Evolutionary conservation across 2,329 filamentous ascomycete species (phyloP).

Genomic region (Ophiostoma sp.): DNA sequence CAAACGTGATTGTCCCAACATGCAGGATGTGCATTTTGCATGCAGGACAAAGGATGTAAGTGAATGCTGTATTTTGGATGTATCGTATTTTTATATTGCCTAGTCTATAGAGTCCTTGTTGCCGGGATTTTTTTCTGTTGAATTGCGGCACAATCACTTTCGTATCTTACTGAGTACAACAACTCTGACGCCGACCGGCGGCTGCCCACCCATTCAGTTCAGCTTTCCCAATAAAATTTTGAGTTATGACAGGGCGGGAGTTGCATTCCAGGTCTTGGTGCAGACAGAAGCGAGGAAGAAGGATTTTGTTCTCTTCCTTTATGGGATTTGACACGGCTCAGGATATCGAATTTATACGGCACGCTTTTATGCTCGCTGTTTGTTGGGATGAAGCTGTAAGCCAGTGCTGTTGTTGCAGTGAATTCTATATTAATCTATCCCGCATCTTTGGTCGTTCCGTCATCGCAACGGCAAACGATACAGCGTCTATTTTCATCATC

Average conservation of each 20-base stretch:
- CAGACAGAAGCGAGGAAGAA: neutral
- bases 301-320: neutral
- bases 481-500: neutral
- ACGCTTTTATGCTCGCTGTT: slow-evolving; percentile 7
- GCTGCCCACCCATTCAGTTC: slow-evolving; percentile 6
- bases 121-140: neutral
- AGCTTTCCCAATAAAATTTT: neutral
- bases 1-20: slow-evolving; percentile 11
- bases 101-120: neutral
- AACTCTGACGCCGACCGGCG: neutral
- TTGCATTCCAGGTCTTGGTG: neutral
- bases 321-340: neutral
- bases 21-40: slow-evolving; percentile 10
- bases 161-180: neutral
- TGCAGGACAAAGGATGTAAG: neutral
- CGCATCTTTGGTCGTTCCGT: neutral
- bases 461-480: neutral
- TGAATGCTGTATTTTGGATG: neutral
- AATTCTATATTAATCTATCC: neutral
- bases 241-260: slow-evolving; percentile 9
- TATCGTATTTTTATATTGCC: neutral
- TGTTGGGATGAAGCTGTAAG: neutral
- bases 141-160: neutral
- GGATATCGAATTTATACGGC: neutral
- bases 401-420: neutral